phyloP scores from a whole-genome alignment of 208 protist species.

The Borovskyia barvae region DNA sequence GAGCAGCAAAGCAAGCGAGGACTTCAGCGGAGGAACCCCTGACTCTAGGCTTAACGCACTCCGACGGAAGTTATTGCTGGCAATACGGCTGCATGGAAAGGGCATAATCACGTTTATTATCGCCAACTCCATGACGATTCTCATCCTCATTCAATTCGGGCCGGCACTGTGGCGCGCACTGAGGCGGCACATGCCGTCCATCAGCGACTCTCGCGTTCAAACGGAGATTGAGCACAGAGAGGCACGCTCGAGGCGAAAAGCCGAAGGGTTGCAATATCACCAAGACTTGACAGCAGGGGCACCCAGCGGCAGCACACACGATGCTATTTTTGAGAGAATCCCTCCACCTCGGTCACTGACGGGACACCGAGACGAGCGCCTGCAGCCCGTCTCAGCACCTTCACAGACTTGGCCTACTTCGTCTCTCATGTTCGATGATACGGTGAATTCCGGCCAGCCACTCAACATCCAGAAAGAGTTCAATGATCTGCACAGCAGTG shows the following conservation, averaged over 20 bases:
- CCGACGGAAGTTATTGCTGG: no score
- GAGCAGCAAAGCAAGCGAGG: neutral
- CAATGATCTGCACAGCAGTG: constrained; percentile 21
- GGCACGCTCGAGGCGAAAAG: neutral
- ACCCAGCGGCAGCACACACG: constrained; percentile 9
- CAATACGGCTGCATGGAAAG: no score
- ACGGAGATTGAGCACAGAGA: constrained; percentile 8
- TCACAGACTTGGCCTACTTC: constrained; percentile 10
- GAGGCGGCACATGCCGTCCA: constrained; percentile 21
- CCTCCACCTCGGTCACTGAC: neutral
- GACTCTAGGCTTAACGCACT: no score
- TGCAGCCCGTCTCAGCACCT: neutral
- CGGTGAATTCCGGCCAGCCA: neutral
- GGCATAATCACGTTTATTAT: constrained; percentile 48
- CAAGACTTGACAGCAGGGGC: constrained; percentile 7
- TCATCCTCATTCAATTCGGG: constrained; percentile 56
- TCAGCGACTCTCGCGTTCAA: neutral
- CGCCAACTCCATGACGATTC: constrained; percentile 65
- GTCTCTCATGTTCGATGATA: constrained; percentile 23
- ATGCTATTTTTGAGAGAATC: constrained; percentile 8
- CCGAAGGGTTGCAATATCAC: neutral
- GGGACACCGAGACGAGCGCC: neutral
- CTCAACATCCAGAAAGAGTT: constrained; percentile 13
- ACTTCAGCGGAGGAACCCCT: no score
- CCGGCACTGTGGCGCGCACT: constrained; percentile 32